These are phyloP conservation scores for Talaromyces proteolyticus DNA, from an alignment of 495 filamentous ascomycete species.

Conservation along the genomic window DNA sequence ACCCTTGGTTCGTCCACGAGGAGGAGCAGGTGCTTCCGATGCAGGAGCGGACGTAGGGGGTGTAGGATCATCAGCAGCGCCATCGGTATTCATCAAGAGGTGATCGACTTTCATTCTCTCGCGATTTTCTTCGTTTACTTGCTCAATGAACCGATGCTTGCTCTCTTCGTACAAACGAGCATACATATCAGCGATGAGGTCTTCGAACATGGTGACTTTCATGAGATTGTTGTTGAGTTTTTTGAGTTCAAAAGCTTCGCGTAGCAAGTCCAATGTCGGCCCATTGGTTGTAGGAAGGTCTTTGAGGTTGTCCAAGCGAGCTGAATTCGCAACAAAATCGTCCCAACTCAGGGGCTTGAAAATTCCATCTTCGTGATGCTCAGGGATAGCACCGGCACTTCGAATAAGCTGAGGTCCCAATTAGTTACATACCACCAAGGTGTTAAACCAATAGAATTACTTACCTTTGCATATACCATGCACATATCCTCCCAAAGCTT, in stretches of 20 bases:
- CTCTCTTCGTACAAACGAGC: slow-evolving; percentile 65
- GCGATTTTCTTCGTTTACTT: slow-evolving; percentile 45
- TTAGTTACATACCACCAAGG: neutral
- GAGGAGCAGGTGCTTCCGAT: slow-evolving; percentile 32
- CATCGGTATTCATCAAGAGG: slow-evolving; percentile 39
- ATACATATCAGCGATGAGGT: slow-evolving; percentile 84
- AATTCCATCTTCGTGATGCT: slow-evolving; percentile 65
- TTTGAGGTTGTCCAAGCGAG: slow-evolving; percentile 45
- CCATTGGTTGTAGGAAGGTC: slow-evolving; percentile 34
- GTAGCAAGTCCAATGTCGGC: slow-evolving; percentile 60
- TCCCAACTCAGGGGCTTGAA: slow-evolving; percentile 78
- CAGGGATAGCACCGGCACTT: slow-evolving; percentile 54
- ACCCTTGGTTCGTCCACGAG: slow-evolving; percentile 49
- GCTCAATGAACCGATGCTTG: slow-evolving; percentile 38
- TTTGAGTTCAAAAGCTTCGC: slow-evolving; percentile 85
- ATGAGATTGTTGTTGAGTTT: slow-evolving; percentile 80
- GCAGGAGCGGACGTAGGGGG: slow-evolving; percentile 27
- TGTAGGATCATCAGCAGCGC: slow-evolving; percentile 27
- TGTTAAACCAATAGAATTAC: neutral
- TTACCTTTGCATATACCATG: slow-evolving; percentile 57
- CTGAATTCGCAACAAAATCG: slow-evolving; percentile 64
- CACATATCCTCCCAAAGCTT: slow-evolving; percentile 83
- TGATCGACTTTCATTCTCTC: slow-evolving; percentile 56
- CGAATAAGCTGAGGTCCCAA: slow-evolving; percentile 53
- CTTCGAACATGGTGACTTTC: slow-evolving; percentile 80